Conservation (phyloP, 2,329 filamentous ascomycete genomes). For the Helminthosporium solani region DNA sequence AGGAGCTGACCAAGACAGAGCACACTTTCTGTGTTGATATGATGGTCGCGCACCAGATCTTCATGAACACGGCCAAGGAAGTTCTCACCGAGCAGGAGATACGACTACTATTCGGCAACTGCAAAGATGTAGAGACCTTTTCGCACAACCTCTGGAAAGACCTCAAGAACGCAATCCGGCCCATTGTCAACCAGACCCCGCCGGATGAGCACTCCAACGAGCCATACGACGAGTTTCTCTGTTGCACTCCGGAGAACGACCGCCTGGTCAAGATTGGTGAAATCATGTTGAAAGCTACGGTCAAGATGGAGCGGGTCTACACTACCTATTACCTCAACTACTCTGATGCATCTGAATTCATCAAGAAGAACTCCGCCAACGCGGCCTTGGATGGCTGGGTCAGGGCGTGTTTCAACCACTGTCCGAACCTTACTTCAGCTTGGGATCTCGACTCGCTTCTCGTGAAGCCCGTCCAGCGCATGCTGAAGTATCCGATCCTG, state of each 20-base stretch:
- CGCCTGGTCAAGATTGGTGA: slow-evolving; percentile 59
- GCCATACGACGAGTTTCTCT: slow-evolving; percentile 31
- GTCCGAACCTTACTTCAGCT: slow-evolving; percentile 85
- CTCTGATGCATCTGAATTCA: slow-evolving; percentile 62
- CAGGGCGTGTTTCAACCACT: slow-evolving; percentile 87
- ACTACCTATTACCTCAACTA: slow-evolving; percentile 66
- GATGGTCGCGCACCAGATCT: slow-evolving; percentile 97
- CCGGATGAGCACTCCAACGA: slow-evolving; percentile 14
- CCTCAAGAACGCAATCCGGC: slow-evolving; percentile 76
- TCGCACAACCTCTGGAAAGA: slow-evolving; percentile 75
- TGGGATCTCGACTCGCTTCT: slow-evolving; percentile 97
- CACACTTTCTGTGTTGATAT: slow-evolving; percentile 89
- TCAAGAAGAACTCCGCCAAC: slow-evolving; percentile 55
- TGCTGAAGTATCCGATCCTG: slow-evolving; percentile 89
- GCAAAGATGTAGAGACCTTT: slow-evolving; percentile 84
- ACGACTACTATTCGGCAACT: slow-evolving; percentile 89
- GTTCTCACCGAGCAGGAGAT: slow-evolving; percentile 80
- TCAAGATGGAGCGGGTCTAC: slow-evolving; percentile 65
- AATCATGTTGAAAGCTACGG: slow-evolving; percentile 57
- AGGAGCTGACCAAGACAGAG: slow-evolving; percentile 91
- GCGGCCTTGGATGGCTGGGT: slow-evolving; percentile 76
- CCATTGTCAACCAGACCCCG: slow-evolving; percentile 61
- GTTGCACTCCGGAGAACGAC: slow-evolving; percentile 53
- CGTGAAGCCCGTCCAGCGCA: slow-evolving; percentile 93
- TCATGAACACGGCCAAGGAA: slow-evolving; percentile 85